Base-by-base conservation (phyloP, 2,329 filamentous ascomycete genomes). In the Purpureocillium takamizusanense region DNA sequence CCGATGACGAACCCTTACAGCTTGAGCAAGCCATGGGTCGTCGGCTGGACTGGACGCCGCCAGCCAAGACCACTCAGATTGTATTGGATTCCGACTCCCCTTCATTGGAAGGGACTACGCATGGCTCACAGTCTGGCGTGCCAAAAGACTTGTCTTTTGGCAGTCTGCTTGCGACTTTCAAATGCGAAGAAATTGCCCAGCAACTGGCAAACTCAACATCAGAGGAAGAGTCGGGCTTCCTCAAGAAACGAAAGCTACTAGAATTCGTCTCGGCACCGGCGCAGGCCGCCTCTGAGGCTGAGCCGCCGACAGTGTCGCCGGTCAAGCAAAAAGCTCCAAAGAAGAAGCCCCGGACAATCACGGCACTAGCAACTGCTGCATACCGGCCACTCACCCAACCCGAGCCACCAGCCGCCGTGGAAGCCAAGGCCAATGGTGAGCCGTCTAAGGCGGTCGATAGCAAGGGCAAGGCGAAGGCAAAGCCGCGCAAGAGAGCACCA, bases 331-430 rank as follows among this genome's bases (percentile, higher is more conserved):
- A 77, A 46, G 64, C 67, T 5, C 62, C 70, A 4, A 79, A 76
- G 57, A 87, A 84, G 60, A 89, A 83, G 56, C 62, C 79, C 0
- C 78, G 77, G 31, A 94, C 86, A 0, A 81, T 94, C 40, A 94
- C 87, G 0, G 84, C 78, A 31, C 63, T 85, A 36, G 84, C 86
- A 10, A 90, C 81, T 1, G 81, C 84, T 11, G 76, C 78, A 4
- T 92, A 89, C 52, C 51, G 53, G 39, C 40, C 42, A 31, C 39
- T 51, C 11, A 51, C 48, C 4, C 56, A 67, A 37, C 46, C 53
- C 9, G 58, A 63, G 23, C 46, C 53, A 30, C 40, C 34, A n/a
- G 33, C 28, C 17, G 9, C 10, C 12, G 18, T n/a, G 17, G 9
- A 25, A 2, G 36, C 23, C 7, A 14, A 12, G 1, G 16, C 39